Evolutionary conservation across 1,139 yeast genomes (phyloP).

Genomic region (Geotrichum klebahnii): DNA sequence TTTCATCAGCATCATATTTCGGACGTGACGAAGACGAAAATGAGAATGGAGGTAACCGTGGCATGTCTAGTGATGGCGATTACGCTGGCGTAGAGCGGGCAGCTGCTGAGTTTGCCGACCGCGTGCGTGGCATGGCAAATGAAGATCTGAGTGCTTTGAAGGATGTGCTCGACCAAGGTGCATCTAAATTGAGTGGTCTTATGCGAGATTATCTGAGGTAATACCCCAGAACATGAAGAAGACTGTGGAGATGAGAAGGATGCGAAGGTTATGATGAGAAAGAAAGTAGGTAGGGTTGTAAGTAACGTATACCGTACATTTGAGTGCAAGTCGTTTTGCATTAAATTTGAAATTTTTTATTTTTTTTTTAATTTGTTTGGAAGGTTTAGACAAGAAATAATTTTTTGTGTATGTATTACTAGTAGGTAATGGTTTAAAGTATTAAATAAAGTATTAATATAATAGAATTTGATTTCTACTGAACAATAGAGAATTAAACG

Average conservation of each 20-base stretch:
- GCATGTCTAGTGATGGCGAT: slow-evolving; percentile 30
- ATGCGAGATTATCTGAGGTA: slow-evolving; percentile 76
- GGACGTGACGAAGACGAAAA: slow-evolving; percentile 69
- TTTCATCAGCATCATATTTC: slow-evolving; percentile 87
- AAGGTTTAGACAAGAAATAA: no score
- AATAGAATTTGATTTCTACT: no score
- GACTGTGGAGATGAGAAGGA: no score
- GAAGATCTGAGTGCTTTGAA: slow-evolving; percentile 85
- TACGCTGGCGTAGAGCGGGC: slow-evolving; percentile 49
- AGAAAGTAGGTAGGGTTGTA: background rate
- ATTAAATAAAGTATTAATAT: no score
- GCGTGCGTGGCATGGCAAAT: slow-evolving; percentile 68
- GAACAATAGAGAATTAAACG: no score
- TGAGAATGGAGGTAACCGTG: slow-evolving; percentile 37
- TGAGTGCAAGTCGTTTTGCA: no score
- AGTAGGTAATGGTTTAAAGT: no score
- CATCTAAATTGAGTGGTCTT: slow-evolving; percentile 76
- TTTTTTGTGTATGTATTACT: no score
- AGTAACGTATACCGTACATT: no score
- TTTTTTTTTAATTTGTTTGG: no score
- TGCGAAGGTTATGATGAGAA: background rate
- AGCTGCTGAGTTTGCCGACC: slow-evolving; percentile 65
- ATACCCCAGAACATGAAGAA: no score
- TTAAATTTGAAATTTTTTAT: no score
- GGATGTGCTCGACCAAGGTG: slow-evolving; percentile 94